phyloP scores from a whole-genome alignment of 2,329 filamentous ascomycete genomes.

The Cercospora sojina region DNA sequence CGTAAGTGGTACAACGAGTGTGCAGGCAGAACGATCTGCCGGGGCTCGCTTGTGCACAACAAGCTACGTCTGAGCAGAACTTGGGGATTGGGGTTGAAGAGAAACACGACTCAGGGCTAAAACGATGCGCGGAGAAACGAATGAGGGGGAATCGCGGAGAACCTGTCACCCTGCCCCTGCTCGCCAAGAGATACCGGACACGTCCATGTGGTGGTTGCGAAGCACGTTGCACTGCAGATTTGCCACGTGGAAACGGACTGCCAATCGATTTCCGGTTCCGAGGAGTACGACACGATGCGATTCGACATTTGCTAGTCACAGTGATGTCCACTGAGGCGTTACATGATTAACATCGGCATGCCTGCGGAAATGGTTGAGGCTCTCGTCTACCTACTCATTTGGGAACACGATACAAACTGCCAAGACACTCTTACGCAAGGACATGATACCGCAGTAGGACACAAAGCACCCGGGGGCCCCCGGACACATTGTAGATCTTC shows the following conservation, averaged over 20 bases:
- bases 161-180: not conserved
- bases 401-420: not conserved
- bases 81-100: not conserved
- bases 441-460: not conserved
- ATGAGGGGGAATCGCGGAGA: not conserved
- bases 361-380: not conserved
- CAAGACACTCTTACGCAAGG: not conserved
- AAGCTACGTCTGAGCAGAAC: not conserved
- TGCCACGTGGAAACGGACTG: not conserved
- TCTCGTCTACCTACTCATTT: not conserved
- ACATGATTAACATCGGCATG: not conserved
- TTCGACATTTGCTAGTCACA: not conserved
- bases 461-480: not conserved
- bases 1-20: not conserved
- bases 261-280: not conserved
- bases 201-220: not conserved
- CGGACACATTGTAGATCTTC: not conserved
- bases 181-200: not conserved
- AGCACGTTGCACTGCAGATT: not conserved
- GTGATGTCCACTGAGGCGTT: not conserved
- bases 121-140: not conserved
- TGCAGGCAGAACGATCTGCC: not conserved
- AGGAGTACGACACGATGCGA: not conserved
- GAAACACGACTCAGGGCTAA: not conserved
- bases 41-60: not conserved